Evolutionary conservation across 495 filamentous ascomycete species (phyloP).

Genomic region (Aspergillus carlsbadensis): DNA sequence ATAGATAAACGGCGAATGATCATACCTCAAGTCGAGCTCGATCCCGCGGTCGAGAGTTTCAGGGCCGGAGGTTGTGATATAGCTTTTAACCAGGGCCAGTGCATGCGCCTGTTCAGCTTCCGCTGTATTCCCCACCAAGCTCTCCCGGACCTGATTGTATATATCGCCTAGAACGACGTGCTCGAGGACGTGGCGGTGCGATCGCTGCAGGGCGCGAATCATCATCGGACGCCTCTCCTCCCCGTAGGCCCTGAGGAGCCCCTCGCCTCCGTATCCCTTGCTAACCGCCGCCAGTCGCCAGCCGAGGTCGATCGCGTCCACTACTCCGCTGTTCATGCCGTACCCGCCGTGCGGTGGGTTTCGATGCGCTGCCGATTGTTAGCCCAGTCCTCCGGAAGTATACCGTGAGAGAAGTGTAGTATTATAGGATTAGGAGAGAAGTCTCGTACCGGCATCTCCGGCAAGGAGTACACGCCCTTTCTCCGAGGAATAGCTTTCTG

Average conservation of each 20-base stretch:
- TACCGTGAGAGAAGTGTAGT: too few relatives aligned
- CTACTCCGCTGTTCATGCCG: constrained; percentile 35
- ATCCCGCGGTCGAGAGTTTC: constrained; percentile 28
- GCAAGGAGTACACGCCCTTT: constrained; percentile 47
- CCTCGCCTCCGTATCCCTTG: constrained; percentile 22
- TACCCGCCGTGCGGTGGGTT: constrained; percentile 45
- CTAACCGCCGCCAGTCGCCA: constrained; percentile 31
- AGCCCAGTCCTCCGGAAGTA: too few relatives aligned
- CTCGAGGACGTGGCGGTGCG: not conserved
- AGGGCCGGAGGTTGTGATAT: constrained; percentile 10
- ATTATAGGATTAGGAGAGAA: too few relatives aligned
- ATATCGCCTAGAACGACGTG: not conserved
- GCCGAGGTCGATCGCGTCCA: constrained; percentile 27
- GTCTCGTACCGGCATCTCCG: too few relatives aligned
- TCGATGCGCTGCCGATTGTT: constrained; percentile 52
- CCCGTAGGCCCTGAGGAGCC: constrained; percentile 22
- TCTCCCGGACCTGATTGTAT: not conserved
- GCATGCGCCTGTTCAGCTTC: not conserved
- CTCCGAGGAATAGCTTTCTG: constrained; percentile 11
- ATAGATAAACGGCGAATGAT: constrained; percentile 18
- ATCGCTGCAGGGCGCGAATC: constrained; percentile 2
- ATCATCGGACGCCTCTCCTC: constrained; percentile 22
- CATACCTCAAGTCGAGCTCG: constrained; percentile 28
- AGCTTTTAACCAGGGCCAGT: constrained; percentile 7
- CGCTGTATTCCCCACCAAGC: not conserved